Evolutionary conservation across 768 basidiomycete species (phyloP).

Genomic region (Amanita fuliginea): DNA sequence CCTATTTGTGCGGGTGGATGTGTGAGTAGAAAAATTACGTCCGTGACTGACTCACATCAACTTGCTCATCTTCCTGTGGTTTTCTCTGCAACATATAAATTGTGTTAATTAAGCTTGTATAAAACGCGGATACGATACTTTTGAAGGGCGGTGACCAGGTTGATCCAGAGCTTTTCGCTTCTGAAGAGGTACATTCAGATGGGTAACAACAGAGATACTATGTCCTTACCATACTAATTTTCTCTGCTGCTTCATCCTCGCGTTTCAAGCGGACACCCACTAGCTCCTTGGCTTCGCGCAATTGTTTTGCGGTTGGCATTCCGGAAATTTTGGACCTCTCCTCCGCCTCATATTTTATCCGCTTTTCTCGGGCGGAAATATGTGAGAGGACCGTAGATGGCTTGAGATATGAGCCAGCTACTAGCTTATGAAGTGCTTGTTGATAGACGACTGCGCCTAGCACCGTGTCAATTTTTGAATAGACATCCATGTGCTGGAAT

Average conservation of each 20-base stretch:
- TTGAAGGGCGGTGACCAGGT: constrained; percentile 34
- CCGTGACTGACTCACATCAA: constrained; percentile 45
- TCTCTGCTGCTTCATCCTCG: constrained; percentile 67
- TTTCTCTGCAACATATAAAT: constrained; percentile 24
- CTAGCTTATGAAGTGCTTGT: constrained; percentile 57
- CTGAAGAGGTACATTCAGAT: constrained; percentile 20
- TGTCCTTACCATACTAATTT: constrained; percentile 49
- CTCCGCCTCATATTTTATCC: constrained; percentile 71
- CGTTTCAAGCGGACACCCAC: constrained; percentile 52
- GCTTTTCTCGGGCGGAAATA: constrained; percentile 68
- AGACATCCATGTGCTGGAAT: neutral
- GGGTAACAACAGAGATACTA: constrained; percentile 13
- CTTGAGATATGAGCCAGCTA: constrained; percentile 65
- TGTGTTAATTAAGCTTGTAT: neutral
- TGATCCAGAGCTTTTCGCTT: constrained; percentile 52
- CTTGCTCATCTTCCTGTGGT: constrained; percentile 42
- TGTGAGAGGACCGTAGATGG: constrained; percentile 73
- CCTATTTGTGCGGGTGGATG: constrained; percentile 26
- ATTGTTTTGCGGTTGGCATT: constrained; percentile 73
- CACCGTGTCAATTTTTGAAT: neutral
- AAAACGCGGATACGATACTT: constrained; percentile 26
- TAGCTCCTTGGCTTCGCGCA: constrained; percentile 58
- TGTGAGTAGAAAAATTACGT: constrained; percentile 7
- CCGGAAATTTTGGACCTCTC: constrained; percentile 64
- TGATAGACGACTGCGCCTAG: constrained; percentile 33